Conservation (phyloP, 176 grass and related monocot species). For the Carex littledalei region DNA sequence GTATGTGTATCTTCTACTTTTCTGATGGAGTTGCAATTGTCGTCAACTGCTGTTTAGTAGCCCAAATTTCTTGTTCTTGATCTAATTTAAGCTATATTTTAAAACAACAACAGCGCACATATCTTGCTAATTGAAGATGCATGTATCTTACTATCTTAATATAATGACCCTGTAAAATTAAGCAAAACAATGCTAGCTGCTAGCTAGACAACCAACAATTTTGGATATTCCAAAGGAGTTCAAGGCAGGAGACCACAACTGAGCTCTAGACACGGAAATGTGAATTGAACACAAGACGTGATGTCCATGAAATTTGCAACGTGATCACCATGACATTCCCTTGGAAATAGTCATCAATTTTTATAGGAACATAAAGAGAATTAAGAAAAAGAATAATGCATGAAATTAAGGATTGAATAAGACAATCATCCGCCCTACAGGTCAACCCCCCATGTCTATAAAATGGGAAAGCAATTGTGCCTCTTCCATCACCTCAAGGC, state of each 20-base stretch:
- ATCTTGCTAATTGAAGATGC: too few species aligned
- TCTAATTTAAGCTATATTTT: background rate
- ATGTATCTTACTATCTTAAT: background rate
- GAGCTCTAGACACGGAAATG: background rate
- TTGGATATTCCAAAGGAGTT: background rate
- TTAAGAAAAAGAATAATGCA: background rate
- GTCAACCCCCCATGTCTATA: background rate
- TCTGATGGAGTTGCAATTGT: background rate
- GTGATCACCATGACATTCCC: background rate
- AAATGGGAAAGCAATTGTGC: background rate
- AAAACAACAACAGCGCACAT: background rate
- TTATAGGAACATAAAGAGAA: background rate
- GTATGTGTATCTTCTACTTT: background rate
- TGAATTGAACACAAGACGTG: background rate
- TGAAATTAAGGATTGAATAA: background rate
- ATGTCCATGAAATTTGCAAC: background rate
- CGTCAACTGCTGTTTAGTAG: background rate
- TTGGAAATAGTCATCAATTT: background rate
- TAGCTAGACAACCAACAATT: background rate
- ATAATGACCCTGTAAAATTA: background rate
- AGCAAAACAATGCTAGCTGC: background rate
- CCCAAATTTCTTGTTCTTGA: background rate
- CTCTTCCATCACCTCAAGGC: too few species aligned
- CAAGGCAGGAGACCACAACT: background rate
- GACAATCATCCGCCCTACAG: background rate